Conservation (phyloP, 352 stramenopile genomes). For the Phytophthora aleatoria region DNA sequence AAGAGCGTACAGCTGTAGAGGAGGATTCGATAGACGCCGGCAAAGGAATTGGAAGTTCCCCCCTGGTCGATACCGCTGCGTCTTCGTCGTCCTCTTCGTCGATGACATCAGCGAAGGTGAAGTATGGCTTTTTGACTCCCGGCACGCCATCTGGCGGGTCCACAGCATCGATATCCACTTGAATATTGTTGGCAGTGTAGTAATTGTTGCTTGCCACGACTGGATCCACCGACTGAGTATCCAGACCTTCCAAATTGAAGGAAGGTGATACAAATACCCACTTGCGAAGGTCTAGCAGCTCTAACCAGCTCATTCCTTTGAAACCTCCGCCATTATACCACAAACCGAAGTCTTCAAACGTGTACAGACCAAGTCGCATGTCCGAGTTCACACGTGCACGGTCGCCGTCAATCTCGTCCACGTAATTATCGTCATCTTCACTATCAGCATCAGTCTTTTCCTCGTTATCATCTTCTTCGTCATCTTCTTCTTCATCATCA, state of each 20-base stretch:
- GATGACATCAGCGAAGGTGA: conserved; percentile 70
- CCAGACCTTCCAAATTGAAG: conserved; percentile 70
- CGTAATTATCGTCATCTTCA: conserved; percentile 28
- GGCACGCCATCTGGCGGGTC: conserved; percentile 40
- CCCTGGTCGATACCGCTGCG: conserved; percentile 19
- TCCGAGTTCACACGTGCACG: conserved; percentile 55
- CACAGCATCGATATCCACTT: conserved; percentile 69
- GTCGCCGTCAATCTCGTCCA: conserved; percentile 48
- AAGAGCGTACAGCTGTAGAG: conserved; percentile 55
- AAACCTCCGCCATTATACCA: conserved; percentile 89
- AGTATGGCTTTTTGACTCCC: conserved; percentile 47
- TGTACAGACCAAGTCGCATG: conserved; percentile 60
- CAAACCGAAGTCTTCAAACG: conserved; percentile 83
- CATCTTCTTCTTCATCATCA: background rate
- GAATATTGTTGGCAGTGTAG: conserved; percentile 86
- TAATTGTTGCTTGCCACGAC: conserved; percentile 82
- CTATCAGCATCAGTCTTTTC: conserved; percentile 28
- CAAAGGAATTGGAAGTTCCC: conserved; percentile 20
- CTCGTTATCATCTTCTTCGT: conserved; percentile 28
- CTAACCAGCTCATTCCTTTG: conserved; percentile 82
- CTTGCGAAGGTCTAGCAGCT: conserved; percentile 85
- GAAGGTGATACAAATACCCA: conserved; percentile 79
- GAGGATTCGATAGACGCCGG: conserved; percentile 63
- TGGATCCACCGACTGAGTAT: conserved; percentile 71
- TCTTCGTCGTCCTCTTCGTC: conserved; percentile 76